Evolutionary conservation across 2,329 filamentous ascomycete species (phyloP), one percentile per base, ranked within the genome.

Genomic region (Trichoderma sp.): DNA sequence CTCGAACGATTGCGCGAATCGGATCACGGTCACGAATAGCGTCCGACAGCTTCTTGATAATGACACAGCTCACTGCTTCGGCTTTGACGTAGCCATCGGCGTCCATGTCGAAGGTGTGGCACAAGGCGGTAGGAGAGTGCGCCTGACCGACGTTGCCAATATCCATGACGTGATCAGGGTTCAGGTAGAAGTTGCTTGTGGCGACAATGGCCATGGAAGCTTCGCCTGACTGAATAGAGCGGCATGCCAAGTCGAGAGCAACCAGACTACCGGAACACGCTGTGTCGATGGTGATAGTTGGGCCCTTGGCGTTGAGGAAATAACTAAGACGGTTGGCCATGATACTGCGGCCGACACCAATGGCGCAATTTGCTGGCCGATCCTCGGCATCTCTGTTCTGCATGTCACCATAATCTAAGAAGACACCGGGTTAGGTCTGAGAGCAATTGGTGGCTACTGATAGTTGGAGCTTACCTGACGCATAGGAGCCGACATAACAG

Each of bases 51-150:
- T 85, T 85, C 3, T 86, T 68, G 2, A 83, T 60, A 2, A 73
- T 19, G 21, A 70, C 68, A 13, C 27, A 27, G 27, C 49, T 61
- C 43, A 86, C 59, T 27, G 79, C 76, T 71, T 86, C 83, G 7
- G 82, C 82, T 47, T 83, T 76, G 1, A 77, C 80, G 72, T 85
- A 86, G 5, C 85, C 81, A 71, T 65, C 70, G 1, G 49, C 70
- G 81, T 65, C 35, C 21, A 59, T 43, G 27, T 70, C 69, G 58
- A 70, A 70, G 49, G 37, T 64, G 43, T 70, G 68, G 68, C 73
- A 77, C 0, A 67, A 72, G 7, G 74, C 74, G 11, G 70, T 69
- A 1, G 77, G 73, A 1, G 74, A 76, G 3, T 79, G 73, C 0
- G 77, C 70, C 47, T 74, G 57, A 27, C 74, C 72, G 6, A 73